Conservation (phyloP, 805 yeast genomes). For the Saccharomycopsis sp. region DNA sequence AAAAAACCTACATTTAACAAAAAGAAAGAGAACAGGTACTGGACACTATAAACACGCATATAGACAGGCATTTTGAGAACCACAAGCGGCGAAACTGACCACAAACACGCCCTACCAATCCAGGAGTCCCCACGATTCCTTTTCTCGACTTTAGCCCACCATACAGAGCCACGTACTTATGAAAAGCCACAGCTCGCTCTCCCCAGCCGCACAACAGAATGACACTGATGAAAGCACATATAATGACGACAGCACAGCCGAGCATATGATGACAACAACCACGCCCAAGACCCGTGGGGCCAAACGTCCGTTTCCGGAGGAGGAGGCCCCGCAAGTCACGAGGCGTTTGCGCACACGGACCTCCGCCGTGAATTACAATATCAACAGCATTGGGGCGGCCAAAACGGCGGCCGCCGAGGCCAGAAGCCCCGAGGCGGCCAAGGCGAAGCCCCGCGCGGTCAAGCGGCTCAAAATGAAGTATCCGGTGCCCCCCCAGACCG, state of each 20-base stretch:
- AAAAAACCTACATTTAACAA: background rate
- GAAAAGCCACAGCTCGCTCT: background rate
- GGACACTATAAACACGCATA: no score
- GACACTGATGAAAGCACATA: background rate
- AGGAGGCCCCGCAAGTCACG: background rate
- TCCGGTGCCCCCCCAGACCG: constrained; percentile 8
- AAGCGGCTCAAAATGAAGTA: constrained; percentile 22
- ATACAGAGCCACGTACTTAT: background rate
- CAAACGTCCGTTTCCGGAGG: background rate
- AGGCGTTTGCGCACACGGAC: background rate
- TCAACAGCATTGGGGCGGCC: background rate
- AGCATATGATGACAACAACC: background rate
- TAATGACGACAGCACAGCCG: background rate
- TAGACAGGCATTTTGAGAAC: background rate
- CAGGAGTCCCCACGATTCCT: background rate
- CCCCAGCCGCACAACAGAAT: no score
- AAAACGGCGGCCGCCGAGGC: background rate
- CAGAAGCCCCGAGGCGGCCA: background rate
- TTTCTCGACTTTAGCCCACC: background rate
- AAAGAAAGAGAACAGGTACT: background rate
- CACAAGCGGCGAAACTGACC: no score
- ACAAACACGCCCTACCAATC: background rate
- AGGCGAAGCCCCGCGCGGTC: background rate
- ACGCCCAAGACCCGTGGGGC: background rate
- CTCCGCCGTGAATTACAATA: background rate